Percentiles rank a stretch among this genome's conserved stretches.
Evolutionary conservation across 2,329 filamentous ascomycete species (phyloP).

Genomic region (Trichoderma sp.): DNA sequence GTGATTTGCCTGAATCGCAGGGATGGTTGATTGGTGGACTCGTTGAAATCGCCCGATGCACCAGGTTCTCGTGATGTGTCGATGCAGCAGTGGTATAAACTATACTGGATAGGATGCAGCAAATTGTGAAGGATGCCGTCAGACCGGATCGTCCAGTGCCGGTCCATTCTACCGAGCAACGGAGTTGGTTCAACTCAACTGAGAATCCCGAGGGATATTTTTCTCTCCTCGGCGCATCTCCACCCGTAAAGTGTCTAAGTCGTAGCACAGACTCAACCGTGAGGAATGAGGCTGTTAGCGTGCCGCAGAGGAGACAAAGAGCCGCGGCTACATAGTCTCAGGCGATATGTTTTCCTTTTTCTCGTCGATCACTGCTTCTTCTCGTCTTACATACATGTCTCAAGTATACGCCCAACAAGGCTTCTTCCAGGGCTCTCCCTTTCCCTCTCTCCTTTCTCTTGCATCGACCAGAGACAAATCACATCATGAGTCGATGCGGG

Average conservation of each 20-base stretch:
- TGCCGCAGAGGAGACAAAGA: neutral
- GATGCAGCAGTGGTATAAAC: neutral
- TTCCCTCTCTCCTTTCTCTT: neutral
- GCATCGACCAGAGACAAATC: neutral
- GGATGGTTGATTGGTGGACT: neutral
- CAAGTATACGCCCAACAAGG: neutral
- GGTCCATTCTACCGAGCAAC: neutral
- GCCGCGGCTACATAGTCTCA: neutral
- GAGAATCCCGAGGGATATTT: neutral
- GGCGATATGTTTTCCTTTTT: too few species aligned
- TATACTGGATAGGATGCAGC: neutral
- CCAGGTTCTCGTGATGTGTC: neutral
- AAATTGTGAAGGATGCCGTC: neutral
- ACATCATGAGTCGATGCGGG: neutral
- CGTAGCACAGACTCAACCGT: neutral
- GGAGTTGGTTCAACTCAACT: neutral
- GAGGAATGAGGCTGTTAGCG: neutral
- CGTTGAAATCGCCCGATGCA: neutral
- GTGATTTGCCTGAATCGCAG: neutral
- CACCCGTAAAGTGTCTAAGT: neutral
- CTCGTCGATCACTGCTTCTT: too few species aligned
- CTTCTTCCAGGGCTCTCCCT: neutral
- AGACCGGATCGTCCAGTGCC: neutral
- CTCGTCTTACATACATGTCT: neutral
- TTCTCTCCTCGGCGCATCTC: neutral